Evolutionary conservation across 2,329 filamentous ascomycete species (phyloP).

Genomic region (Ophiostoma montium): DNA sequence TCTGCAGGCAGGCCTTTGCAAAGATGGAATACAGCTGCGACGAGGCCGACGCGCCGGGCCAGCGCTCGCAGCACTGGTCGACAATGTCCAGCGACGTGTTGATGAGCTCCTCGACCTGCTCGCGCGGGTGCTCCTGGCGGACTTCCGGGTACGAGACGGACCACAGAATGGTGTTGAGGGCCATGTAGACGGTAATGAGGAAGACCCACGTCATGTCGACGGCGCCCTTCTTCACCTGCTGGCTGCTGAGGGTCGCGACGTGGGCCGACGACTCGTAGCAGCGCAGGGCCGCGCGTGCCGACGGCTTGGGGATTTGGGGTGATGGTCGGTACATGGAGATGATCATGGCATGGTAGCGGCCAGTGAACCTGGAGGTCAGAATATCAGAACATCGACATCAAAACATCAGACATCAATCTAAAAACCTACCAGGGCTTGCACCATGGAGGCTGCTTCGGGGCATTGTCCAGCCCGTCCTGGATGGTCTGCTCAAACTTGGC

Average conservation of each 20-base stretch:
- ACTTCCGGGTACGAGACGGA: constrained; percentile 77
- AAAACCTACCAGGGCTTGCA: constrained; percentile 61
- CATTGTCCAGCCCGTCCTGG: constrained; percentile 62
- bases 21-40: constrained; percentile 78
- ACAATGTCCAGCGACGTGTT: constrained; percentile 66
- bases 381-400: constrained; percentile 4
- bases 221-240: constrained; percentile 61
- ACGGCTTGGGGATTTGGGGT: constrained; percentile 80
- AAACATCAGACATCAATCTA: constrained; percentile 10
- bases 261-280: constrained; percentile 74
- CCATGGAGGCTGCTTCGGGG: constrained; percentile 56
- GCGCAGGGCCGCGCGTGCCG: constrained; percentile 58
- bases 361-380: constrained; percentile 44
- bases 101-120: constrained; percentile 65
- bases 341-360: constrained; percentile 73
- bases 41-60: constrained; percentile 80
- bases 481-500: constrained; percentile 64
- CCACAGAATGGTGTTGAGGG: constrained; percentile 86
- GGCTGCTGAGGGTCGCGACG: constrained; percentile 68
- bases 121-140: constrained; percentile 53
- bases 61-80: constrained; percentile 66
- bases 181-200: constrained; percentile 77
- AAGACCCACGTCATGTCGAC: constrained; percentile 93
- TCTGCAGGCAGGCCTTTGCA: constrained; percentile 71
- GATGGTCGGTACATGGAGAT: constrained; percentile 81